phyloP scores from a whole-genome alignment of 306 rosid genomes.

The Prosopis cineraria region DNA sequence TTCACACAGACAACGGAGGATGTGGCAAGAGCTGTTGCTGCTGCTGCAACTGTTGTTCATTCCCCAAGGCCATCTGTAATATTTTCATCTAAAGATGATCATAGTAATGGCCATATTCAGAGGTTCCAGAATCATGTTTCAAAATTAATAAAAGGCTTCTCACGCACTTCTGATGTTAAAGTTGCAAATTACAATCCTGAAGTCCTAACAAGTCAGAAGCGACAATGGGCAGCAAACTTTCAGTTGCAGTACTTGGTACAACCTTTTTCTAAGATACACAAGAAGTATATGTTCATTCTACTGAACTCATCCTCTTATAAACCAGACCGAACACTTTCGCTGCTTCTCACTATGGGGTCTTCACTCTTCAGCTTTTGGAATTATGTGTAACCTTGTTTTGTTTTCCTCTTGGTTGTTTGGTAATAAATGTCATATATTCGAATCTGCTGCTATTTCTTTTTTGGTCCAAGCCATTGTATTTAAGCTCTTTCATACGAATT shows the following conservation, averaged over 20 bases:
- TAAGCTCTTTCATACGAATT: not conserved
- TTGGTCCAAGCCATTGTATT: not conserved
- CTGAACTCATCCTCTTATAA: not conserved
- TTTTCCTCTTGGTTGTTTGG: constrained; percentile 23
- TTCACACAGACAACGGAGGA: constrained; percentile 82
- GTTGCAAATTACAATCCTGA: constrained; percentile 81
- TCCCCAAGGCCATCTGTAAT: constrained; percentile 83
- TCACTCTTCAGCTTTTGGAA: not conserved
- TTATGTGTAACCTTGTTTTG: not conserved
- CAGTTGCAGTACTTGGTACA: constrained; percentile 72
- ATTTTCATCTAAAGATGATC: constrained; percentile 70
- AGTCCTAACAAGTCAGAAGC: constrained; percentile 89
- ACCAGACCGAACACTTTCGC: not conserved
- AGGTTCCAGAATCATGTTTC: constrained; percentile 72
- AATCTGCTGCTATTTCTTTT: constrained; percentile 17
- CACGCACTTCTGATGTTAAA: constrained; percentile 69
- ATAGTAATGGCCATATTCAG: constrained; percentile 68
- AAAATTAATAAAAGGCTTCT: constrained; percentile 73
- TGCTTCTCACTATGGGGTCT: not conserved
- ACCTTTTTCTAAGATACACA: constrained; percentile 8
- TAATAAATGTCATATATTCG: constrained; percentile 3
- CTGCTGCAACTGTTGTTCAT: constrained; percentile 54
- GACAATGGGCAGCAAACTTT: constrained; percentile 91
- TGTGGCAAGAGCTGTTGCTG: constrained; percentile 72
- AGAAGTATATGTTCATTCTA: constrained; percentile 11